phyloP scores from a whole-genome alignment of 1,139 yeast genomes.

The Sugiyamaella paludigena region DNA sequence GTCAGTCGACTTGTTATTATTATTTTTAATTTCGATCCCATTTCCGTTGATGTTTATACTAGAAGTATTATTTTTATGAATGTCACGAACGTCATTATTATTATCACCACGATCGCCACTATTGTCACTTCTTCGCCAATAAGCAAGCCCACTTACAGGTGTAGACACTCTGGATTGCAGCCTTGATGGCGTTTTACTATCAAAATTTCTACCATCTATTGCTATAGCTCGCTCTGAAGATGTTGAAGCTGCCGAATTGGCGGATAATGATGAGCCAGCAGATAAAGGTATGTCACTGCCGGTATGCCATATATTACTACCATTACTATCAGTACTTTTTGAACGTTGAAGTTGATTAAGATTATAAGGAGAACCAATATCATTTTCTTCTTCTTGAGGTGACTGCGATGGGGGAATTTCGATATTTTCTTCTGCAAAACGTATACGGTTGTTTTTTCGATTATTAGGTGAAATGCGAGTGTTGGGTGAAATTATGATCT shows the following conservation, averaged over 20 bases:
- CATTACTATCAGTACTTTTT: conserved; percentile 6
- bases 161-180: conserved; percentile 1
- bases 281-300: neutral
- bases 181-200: neutral
- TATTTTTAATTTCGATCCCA: neutral
- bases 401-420: conserved; percentile 16
- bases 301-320: conserved; percentile 3
- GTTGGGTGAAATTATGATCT: conserved; percentile 1
- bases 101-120: no score
- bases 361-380: conserved; percentile 1
- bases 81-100: no score
- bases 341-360: neutral
- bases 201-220: no score
- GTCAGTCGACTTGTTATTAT: neutral
- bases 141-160: neutral
- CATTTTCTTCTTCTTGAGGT: conserved; percentile 2
- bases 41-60: conserved; percentile 2
- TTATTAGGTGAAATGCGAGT: conserved; percentile 7
- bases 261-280: neutral
- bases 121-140: no score
- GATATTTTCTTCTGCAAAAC: conserved; percentile 23
- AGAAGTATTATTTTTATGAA: neutral
- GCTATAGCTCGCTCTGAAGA: no score
- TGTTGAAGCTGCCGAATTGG: no score
- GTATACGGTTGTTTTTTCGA: conserved; percentile 14